Evolutionary conservation across 208 protist genomes (phyloP).

Genomic region (Acanthamoeba sp.): DNA sequence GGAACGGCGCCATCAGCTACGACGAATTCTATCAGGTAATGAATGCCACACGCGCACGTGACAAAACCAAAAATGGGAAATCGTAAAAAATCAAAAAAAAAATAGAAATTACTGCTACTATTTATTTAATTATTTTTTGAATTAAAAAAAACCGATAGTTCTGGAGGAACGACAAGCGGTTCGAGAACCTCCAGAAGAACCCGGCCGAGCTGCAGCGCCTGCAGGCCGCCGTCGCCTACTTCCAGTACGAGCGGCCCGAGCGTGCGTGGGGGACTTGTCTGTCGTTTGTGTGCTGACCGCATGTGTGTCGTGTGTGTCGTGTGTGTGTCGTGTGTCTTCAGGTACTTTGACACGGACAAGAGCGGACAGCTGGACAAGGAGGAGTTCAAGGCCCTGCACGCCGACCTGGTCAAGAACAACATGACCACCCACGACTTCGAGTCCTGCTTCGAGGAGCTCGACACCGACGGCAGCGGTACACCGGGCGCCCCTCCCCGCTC

Average conservation of each 20-base stretch:
- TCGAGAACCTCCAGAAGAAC: slow-evolving; percentile 1
- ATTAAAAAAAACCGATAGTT: not conserved
- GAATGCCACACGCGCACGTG: too few relatives aligned
- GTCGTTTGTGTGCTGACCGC: too few relatives aligned
- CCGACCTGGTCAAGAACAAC: slow-evolving; percentile 69
- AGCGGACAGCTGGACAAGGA: not conserved
- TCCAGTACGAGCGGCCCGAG: not conserved
- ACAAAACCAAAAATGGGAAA: too few relatives aligned
- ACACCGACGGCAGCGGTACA: slow-evolving; percentile 15
- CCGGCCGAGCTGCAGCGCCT: slow-evolving; percentile 5
- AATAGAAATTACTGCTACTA: too few relatives aligned
- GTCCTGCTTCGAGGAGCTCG: slow-evolving; percentile 19
- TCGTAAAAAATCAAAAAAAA: too few relatives aligned
- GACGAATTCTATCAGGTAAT: slow-evolving; percentile 50
- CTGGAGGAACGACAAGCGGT: slow-evolving; percentile 21
- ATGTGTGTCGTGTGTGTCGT: too few relatives aligned
- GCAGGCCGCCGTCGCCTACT: slow-evolving; percentile 4
- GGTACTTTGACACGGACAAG: slow-evolving; percentile 48
- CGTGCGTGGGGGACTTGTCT: too few relatives aligned
- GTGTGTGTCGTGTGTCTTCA: too few relatives aligned
- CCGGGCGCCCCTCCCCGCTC: not conserved
- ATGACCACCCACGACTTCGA: slow-evolving; percentile 57
- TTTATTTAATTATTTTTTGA: too few relatives aligned
- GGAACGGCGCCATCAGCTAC: slow-evolving; percentile 11
- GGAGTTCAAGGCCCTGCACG: slow-evolving; percentile 37